Conservation (phyloP, 164 flowering plant species). For the Vitis riparia region DNA sequence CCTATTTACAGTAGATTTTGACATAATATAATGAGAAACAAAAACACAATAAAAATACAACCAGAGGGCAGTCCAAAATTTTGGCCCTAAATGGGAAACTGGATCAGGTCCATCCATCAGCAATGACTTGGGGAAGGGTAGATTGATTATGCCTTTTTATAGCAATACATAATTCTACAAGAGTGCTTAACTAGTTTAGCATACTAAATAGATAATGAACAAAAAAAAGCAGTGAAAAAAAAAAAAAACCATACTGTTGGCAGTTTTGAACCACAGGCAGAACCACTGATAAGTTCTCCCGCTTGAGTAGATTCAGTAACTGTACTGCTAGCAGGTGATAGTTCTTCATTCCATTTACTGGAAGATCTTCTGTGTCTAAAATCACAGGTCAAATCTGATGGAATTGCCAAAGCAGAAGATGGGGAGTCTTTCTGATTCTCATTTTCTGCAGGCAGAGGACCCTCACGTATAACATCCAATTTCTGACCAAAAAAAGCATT, state of each 20-base stretch:
- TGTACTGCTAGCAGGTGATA: constrained; percentile 61
- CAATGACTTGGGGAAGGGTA: neutral
- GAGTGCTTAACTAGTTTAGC: neutral
- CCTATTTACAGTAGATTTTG: too few species aligned
- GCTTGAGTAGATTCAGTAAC: constrained; percentile 72
- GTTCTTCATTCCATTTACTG: constrained; percentile 77
- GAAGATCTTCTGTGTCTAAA: constrained; percentile 64
- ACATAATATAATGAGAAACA: too few species aligned
- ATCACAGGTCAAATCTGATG: constrained; percentile 41
- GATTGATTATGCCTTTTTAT: neutral
- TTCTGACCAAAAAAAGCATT: constrained; percentile 39
- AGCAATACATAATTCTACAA: neutral
- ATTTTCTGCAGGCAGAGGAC: constrained; percentile 45
- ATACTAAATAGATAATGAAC: neutral
- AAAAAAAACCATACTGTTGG: constrained; percentile 34
- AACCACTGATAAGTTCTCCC: constrained; percentile 60
- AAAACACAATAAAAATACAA: too few species aligned
- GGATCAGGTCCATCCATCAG: too few species aligned
- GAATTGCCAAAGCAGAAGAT: constrained; percentile 35
- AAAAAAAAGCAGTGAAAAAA: neutral
- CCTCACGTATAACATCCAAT: constrained; percentile 46
- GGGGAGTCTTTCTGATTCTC: constrained; percentile 59
- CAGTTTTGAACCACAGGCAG: constrained; percentile 45
- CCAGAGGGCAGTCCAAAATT: too few species aligned
- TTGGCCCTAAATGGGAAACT: too few species aligned